Base-by-base conservation (phyloP, 1,284 basidiomycete genomes). In the Quambalaria eucalypti region DNA sequence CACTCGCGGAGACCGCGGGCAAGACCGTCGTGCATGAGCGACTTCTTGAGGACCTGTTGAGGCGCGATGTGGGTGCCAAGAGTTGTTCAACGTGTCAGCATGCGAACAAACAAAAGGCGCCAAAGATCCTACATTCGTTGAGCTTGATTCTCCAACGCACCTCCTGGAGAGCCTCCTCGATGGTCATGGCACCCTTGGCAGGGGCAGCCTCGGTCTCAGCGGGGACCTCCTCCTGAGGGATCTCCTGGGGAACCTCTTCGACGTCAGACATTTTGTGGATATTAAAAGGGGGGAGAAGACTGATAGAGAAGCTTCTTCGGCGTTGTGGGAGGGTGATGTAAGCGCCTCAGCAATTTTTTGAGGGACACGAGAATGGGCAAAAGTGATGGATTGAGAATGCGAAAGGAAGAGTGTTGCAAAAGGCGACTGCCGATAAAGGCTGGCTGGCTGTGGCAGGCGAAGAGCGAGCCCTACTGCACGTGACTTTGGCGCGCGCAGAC, bases 91-190 rank as follows among this genome's bases (percentile, higher is more conserved):
- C n/a, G n/a, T n/a, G n/a, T n/a, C n/a, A n/a, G n/a, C n/a, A n/a
- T n/a, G n/a, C n/a, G n/a, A n/a, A n/a, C n/a, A n/a, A n/a, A n/a
- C n/a, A n/a, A n/a, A n/a, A n/a, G n/a, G n/a, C n/a, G n/a, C n/a
- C n/a, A n/a, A n/a, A n/a, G n/a, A n/a, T n/a, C n/a, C n/a, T n/a
- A n/a, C n/a, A n/a, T n/a, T n/a, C n/a, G n/a, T n/a, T n/a, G n/a
- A n/a, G n/a, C n/a, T n/a, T n/a, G n/a, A n/a, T n/a, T n/a, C 80
- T n/a, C n/a, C n/a, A n/a, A n/a, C n/a, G n/a, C n/a, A n/a, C n/a
- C 66, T 92, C 88, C 83, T 96, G 87, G 78, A 98, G 88, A 74
- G 92, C 93, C 56, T 96, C 92, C 82, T 98, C 93, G 71, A 98
- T 90, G 63, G 87, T 86, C 78, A 98, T 83, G 81, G 92, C 90